Percentiles rank a stretch among this genome's conserved stretches.
phyloP scores from a whole-genome alignment of 495 filamentous ascomycete species.

The Chaetomidium leptoderma region DNA sequence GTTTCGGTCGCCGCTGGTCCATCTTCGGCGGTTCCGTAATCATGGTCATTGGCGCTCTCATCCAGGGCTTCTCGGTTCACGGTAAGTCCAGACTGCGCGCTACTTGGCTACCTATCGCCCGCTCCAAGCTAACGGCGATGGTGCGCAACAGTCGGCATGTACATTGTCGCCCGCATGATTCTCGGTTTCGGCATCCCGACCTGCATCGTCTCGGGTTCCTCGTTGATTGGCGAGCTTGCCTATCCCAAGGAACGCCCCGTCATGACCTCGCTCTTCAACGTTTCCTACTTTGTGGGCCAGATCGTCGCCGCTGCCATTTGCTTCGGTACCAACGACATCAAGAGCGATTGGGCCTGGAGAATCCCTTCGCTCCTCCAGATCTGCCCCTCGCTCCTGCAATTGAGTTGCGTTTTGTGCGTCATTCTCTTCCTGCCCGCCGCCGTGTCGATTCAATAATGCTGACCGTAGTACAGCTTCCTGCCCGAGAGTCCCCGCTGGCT shows the following conservation, averaged over 20 bases:
- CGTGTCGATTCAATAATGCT: neutral
- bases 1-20: constrained; percentile 47
- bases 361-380: constrained; percentile 60
- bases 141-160: constrained; percentile 48
- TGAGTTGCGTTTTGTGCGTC: constrained; percentile 46
- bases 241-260: constrained; percentile 64
- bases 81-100: constrained; percentile 22
- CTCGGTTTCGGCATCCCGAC: constrained; percentile 63
- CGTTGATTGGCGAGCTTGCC: constrained; percentile 60
- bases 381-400: constrained; percentile 54
- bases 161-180: constrained; percentile 60
- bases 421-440: no score
- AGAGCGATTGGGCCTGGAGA: constrained; percentile 58
- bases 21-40: constrained; percentile 56
- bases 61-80: constrained; percentile 42
- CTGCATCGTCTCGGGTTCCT: constrained; percentile 60
- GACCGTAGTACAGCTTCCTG: constrained; percentile 35
- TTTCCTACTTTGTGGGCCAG: constrained; percentile 59
- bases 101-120: no score
- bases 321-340: constrained; percentile 55
- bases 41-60: constrained; percentile 56
- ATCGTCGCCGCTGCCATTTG: constrained; percentile 58
- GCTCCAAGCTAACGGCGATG: neutral
- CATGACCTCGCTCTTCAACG: constrained; percentile 66
- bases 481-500: constrained; percentile 53